Percentiles rank a stretch among this genome's conserved stretches.
These are phyloP conservation scores for Bacidia gigantensis DNA, from an alignment of 495 filamentous ascomycete species.

Conservation along the genomic window DNA sequence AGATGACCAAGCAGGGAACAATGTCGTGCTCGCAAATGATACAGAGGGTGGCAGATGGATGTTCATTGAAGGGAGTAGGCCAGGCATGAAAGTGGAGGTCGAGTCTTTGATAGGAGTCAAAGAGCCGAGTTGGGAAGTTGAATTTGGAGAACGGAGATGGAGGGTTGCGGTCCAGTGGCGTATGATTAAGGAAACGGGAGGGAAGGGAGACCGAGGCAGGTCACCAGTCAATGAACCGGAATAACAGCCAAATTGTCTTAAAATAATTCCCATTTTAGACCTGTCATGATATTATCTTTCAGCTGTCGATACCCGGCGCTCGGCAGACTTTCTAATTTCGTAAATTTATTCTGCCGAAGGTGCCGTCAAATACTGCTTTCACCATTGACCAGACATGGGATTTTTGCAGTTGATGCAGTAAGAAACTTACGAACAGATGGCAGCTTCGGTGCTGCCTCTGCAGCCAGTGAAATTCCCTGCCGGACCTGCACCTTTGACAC, in stretches of 20 bases:
- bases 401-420: not conserved
- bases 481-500: slow-evolving; percentile 56
- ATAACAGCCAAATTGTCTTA: too few species aligned
- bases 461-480: slow-evolving; percentile 70
- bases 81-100: not conserved
- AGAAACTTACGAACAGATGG: slow-evolving; percentile 48
- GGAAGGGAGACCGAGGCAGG: too few species aligned
- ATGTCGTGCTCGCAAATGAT: not conserved
- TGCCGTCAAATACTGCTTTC: not conserved
- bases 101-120: not conserved
- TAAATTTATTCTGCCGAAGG: not conserved
- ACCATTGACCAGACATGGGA: not conserved
- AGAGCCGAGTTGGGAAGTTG: slow-evolving; percentile 3
- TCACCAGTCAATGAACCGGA: too few species aligned
- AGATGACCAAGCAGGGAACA: not conserved
- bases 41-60: not conserved
- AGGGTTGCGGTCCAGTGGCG: slow-evolving; percentile 3
- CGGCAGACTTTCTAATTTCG: not conserved
- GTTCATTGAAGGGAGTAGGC: not conserved
- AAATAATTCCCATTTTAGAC: too few species aligned
- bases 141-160: not conserved
- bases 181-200: not conserved
- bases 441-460: slow-evolving; percentile 70
- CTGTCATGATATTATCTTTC: too few species aligned
- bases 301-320: not conserved